A percentile compares a stretch with the other conserved stretches of the same genome.
These are phyloP conservation scores for Colletotrichum sp. DNA, from an alignment of 2,329 filamentous ascomycete genomes.

Conservation along the genomic window DNA sequence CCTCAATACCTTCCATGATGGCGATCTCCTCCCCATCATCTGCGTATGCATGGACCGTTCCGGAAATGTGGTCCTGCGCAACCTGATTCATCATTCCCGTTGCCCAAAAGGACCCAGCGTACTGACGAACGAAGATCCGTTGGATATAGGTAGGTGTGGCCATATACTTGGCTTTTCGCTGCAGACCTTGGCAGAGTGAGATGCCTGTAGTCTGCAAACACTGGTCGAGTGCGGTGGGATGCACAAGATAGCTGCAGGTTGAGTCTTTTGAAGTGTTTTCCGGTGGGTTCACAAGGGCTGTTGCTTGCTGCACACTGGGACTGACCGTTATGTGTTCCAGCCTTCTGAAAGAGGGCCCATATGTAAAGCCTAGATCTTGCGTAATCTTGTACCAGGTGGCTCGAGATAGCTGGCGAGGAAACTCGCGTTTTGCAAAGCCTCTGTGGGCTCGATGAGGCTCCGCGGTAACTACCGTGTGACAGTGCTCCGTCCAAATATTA, in stretches of 20 bases:
- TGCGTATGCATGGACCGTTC: not conserved
- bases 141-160: not conserved
- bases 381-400: slow-evolving; percentile 28
- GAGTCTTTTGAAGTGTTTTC: slow-evolving; percentile 26
- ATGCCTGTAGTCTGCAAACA: slow-evolving; percentile 33
- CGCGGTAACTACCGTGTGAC: slow-evolving; percentile 25
- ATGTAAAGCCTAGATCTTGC: slow-evolving; percentile 31
- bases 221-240: slow-evolving; percentile 43
- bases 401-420: not conserved
- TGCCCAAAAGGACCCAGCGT: not conserved
- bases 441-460: slow-evolving; percentile 10
- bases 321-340: slow-evolving; percentile 25
- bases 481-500: slow-evolving; percentile 31
- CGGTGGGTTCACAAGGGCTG: slow-evolving; percentile 13
- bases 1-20: not conserved
- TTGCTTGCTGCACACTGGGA: slow-evolving; percentile 22
- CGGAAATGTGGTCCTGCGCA: not conserved
- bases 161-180: not conserved
- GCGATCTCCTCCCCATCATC: not conserved
- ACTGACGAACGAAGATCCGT: not conserved
- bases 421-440: slow-evolving; percentile 11
- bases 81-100: not conserved
- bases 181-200: slow-evolving; percentile 13
- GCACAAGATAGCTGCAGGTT: slow-evolving; percentile 32
- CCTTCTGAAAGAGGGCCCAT: slow-evolving; percentile 34